Percentiles rank a stretch among this genome's conserved stretches.
Evolutionary conservation across 257 asterid genomes (phyloP).

Genomic region (Nicotiana undulata): DNA sequence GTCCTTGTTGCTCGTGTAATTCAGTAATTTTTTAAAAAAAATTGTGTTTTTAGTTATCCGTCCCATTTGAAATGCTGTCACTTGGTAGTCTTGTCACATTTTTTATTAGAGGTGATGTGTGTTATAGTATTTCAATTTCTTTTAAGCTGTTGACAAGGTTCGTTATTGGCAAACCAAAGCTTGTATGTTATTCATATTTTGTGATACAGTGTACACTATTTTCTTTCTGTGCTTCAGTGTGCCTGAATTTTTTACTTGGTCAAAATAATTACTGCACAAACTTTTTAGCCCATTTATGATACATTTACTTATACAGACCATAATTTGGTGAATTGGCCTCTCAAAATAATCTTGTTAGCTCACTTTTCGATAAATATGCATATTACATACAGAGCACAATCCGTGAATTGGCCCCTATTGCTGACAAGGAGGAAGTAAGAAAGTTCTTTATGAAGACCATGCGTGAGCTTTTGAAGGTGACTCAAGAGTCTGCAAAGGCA

Average conservation of each 20-base stretch:
- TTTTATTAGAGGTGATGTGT: not conserved
- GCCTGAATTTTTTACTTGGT: not conserved
- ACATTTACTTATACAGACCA: not conserved
- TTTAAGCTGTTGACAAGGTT: not conserved
- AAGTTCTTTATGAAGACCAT: slow-evolving; percentile 35
- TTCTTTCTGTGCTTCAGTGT: not conserved
- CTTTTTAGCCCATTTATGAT: not conserved
- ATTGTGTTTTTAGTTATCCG: not conserved
- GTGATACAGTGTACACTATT: not conserved
- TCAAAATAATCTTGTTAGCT: not conserved
- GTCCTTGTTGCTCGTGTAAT: not conserved
- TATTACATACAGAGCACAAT: slow-evolving; percentile 53
- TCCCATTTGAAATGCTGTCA: not conserved
- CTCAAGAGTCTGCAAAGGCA: slow-evolving; percentile 41
- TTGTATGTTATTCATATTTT: not conserved
- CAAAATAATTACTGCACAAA: not conserved
- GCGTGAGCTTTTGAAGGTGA: slow-evolving; percentile 59
- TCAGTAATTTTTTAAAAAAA: not conserved
- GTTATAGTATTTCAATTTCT: not conserved
- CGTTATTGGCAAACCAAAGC: not conserved
- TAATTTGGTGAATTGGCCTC: not conserved
- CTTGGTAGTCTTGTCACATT: not conserved
- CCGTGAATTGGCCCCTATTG: slow-evolving; percentile 68
- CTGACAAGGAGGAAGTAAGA: slow-evolving; percentile 39
- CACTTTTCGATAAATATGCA: not conserved